Percentiles rank a stretch among this genome's conserved stretches.
phyloP scores from a whole-genome alignment of 2,329 filamentous ascomycete genomes.

The Colletotrichum noveboracense region DNA sequence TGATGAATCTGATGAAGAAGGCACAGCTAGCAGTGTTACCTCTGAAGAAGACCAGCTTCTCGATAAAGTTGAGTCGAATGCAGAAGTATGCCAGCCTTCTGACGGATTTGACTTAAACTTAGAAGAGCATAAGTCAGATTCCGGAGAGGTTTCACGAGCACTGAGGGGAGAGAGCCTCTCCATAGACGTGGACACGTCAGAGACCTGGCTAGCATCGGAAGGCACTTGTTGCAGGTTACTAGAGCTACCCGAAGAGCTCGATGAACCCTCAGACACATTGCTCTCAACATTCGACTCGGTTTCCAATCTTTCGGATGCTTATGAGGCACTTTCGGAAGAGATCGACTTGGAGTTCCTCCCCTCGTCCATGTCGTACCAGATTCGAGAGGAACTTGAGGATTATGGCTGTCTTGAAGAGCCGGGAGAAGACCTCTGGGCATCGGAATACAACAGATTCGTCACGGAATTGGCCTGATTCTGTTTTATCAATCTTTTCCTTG shows the following conservation, averaged over 20 bases:
- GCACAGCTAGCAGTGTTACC: too few relatives aligned
- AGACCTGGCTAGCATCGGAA: rapidly evolving
- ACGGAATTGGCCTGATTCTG: neutral
- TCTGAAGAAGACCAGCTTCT: neutral
- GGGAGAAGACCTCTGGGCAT: neutral
- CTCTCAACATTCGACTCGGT: rapidly evolving
- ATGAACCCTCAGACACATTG: neutral
- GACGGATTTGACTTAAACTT: too few relatives aligned
- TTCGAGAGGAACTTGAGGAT: rapidly evolving
- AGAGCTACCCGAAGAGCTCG: rapidly evolving
- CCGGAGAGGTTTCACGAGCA: neutral
- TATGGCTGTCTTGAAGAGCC: rapidly evolving
- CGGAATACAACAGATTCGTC: neutral
- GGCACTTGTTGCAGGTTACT: rapidly evolving
- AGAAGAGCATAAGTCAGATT: neutral
- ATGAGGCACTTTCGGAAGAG: neutral
- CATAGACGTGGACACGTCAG: neutral
- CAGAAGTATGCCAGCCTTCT: too few relatives aligned
- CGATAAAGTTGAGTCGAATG: rapidly evolving
- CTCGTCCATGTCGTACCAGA: neutral
- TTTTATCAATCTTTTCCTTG: too few relatives aligned
- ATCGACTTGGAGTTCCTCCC: rapidly evolving
- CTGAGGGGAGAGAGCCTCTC: neutral
- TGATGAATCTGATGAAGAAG: neutral
- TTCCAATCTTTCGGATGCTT: neutral